Conservation (phyloP, 306 rosid genomes). For the Rubus parviflorus region DNA sequence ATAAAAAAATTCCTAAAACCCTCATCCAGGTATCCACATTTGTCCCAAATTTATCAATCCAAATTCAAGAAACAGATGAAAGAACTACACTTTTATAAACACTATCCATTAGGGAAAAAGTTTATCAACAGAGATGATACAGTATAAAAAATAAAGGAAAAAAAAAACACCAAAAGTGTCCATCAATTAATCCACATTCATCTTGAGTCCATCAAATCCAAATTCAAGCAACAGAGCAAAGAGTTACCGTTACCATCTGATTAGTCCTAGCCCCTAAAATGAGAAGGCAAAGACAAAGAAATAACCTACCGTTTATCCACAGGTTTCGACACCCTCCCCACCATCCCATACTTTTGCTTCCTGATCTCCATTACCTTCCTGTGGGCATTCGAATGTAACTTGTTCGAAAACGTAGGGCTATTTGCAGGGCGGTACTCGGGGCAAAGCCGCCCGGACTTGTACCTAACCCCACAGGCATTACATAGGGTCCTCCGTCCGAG, state of each 20-base stretch:
- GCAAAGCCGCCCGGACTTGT: conserved; percentile 65
- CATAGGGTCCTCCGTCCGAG: conserved; percentile 68
- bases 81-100: background rate
- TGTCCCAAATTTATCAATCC: background rate
- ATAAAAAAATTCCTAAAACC: background rate
- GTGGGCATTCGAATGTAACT: conserved; percentile 71
- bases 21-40: background rate
- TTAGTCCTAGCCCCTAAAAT: conserved; percentile 2
- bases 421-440: conserved; percentile 78
- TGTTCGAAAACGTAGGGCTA: conserved; percentile 60
- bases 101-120: background rate
- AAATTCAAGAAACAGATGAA: background rate
- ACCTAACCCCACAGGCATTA: conserved; percentile 81
- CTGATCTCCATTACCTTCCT: conserved; percentile 73
- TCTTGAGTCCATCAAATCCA: background rate
- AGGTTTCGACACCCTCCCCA: conserved; percentile 35
- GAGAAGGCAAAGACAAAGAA: background rate
- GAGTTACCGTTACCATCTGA: conserved; percentile 12
- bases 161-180: background rate
- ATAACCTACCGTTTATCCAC: conserved; percentile 43
- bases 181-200: background rate
- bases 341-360: conserved; percentile 36
- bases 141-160: background rate
- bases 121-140: background rate
- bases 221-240: background rate